A percentile compares a stretch with the other conserved stretches of the same genome.
Conservation (phyloP, 2,329 filamentous ascomycete species). For the Colletotrichum tropicicola region DNA sequence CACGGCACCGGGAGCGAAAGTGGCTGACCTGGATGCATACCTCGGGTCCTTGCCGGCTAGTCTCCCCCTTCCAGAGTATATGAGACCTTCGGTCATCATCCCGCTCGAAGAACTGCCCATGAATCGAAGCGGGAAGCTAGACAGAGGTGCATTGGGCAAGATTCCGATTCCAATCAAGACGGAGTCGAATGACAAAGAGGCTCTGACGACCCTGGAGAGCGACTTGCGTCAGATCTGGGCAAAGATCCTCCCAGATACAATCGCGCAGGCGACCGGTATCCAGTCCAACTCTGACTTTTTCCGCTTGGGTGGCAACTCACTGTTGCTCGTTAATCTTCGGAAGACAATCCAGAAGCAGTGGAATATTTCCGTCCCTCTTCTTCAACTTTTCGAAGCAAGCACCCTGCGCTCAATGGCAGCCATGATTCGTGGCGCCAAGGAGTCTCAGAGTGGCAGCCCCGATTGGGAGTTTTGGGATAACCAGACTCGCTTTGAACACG, state of each 20-base stretch:
- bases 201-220: conserved; percentile 10
- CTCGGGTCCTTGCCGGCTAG: conserved; percentile 25
- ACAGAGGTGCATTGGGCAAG: conserved; percentile 37
- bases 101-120: conserved; percentile 39
- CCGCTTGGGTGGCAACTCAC: conserved; percentile 49
- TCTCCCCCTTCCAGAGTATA: conserved; percentile 43
- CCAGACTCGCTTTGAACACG: conserved; percentile 32
- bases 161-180: conserved; percentile 34
- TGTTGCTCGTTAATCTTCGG: conserved; percentile 50
- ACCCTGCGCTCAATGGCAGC: conserved; percentile 50
- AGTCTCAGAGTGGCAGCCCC: neutral
- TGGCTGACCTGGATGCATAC: conserved; percentile 10
- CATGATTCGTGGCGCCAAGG: conserved; percentile 33
- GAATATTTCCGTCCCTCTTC: conserved; percentile 39
- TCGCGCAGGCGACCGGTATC: conserved; percentile 31
- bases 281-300: conserved; percentile 48
- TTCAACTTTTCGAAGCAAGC: conserved; percentile 46
- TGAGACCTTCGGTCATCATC: conserved; percentile 41
- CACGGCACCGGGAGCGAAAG: conserved; percentile 14
- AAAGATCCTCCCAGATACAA: conserved; percentile 33
- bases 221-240: conserved; percentile 29
- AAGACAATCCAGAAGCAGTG: conserved; percentile 42
- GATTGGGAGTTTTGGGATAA: conserved; percentile 37
- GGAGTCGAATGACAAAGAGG: neutral
- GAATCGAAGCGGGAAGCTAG: conserved; percentile 42